Evolutionary conservation across 495 filamentous ascomycete genomes (phyloP), one percentile per base, ranked within the genome.

Genomic region (Penicillium coprophilum): DNA sequence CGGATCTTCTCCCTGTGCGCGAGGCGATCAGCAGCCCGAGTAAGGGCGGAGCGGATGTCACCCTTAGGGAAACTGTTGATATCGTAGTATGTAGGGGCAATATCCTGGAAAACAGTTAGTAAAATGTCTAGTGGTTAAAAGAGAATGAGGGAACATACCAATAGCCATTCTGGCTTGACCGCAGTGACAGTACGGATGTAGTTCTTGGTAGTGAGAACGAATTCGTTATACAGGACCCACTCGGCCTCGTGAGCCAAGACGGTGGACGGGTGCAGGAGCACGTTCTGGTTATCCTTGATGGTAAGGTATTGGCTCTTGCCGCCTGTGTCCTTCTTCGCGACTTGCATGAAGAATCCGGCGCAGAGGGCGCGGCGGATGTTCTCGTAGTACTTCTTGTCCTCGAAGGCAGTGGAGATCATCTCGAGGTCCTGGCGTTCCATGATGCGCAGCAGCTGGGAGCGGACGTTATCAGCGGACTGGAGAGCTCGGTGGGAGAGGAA

Each of bases 221-320:
- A 99, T 70, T 99, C 94, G 66, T 99, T 96, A 71, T 99, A 99
- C 1, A 99, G 76, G 28, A 99, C 89, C 95, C 95, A 99, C 63
- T 97, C 94, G 57, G 86, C 88, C 15, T 97, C 92, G 52, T 88
- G 85, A 44, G 80, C 81, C 12, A 99, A 76, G 10, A 92, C 90
- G 4, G 91, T 96, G 58, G 89, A 91, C 7, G 94, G 94, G 73
- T 99, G 94, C 39, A 99, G 79, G 55, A 97, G 82, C 43, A 99
- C 94, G 50, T 82, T 87, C 77, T 91, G 82, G 62, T 97, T 86
- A 63, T 97, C 95, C 74, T 97, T 97, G 60, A 99, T 86, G 8
- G 94, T 99, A 51, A 85, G 82, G 75, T 99, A 99, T 56, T 73
- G 71, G 34, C 82, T 83, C 81, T 96, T 96, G 60, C 85, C 84